Percentiles rank a stretch among this genome's conserved stretches.
These are phyloP conservation scores for Solanum rostratum DNA, from an alignment of 257 asterid species.

Conservation along the genomic window DNA sequence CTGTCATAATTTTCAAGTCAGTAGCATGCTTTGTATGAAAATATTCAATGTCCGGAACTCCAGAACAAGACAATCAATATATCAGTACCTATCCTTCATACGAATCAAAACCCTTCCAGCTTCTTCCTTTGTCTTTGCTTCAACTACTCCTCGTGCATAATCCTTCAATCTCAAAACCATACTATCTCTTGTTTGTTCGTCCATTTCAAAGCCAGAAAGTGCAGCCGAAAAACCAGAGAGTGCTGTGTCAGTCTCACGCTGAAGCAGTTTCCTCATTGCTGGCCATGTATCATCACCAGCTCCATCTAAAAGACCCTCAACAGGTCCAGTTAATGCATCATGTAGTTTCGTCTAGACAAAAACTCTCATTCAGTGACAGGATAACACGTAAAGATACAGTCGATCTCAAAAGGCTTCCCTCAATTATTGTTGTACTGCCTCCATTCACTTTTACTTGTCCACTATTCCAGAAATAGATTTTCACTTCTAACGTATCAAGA, in stretches of 20 bases:
- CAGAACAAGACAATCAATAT: neutral
- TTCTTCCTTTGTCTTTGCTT: constrained; percentile 83
- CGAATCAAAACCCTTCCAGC: constrained; percentile 88
- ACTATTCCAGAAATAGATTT: no score
- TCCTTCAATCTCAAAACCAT: constrained; percentile 56
- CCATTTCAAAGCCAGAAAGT: constrained; percentile 85
- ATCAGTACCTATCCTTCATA: constrained; percentile 78
- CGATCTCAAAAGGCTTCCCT: neutral
- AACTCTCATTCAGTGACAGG: constrained; percentile 1
- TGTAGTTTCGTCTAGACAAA: constrained; percentile 62
- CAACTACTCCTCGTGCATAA: constrained; percentile 75
- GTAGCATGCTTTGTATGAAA: neutral
- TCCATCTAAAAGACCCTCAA: constrained; percentile 87
- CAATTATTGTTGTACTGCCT: neutral
- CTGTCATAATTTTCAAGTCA: constrained; percentile 23
- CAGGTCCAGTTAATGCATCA: constrained; percentile 71
- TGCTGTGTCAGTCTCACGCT: constrained; percentile 49
- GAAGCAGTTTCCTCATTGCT: constrained; percentile 67
- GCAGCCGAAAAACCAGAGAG: constrained; percentile 49
- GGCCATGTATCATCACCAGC: constrained; percentile 92
- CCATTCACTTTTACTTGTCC: neutral
- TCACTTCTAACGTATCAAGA: neutral
- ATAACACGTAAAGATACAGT: neutral
- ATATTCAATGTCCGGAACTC: neutral
- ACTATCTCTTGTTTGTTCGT: constrained; percentile 43